A percentile compares a stretch with the other conserved stretches of the same genome.
Conservation (phyloP, 192 early-diverging fungal species). For the Gorgonomyces haynaldii region DNA sequence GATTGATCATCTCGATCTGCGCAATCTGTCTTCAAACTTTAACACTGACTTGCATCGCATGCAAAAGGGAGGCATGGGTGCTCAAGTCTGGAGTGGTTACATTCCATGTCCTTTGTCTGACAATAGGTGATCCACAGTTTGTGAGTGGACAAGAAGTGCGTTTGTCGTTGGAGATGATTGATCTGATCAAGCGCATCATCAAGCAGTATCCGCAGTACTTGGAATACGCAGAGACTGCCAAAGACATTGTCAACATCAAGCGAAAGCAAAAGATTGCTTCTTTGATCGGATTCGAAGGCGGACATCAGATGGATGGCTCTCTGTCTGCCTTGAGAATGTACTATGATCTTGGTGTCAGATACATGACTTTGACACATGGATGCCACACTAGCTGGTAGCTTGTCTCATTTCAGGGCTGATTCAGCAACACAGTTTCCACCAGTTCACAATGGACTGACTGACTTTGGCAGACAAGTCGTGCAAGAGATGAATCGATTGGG, state of each 20-base stretch:
- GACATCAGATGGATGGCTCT: constrained; percentile 50
- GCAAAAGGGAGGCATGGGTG: not conserved
- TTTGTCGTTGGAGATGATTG: constrained; percentile 53
- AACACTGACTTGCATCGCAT: not conserved
- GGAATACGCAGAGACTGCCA: constrained; percentile 23
- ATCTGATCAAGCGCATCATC: constrained; percentile 50
- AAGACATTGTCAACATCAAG: constrained; percentile 32
- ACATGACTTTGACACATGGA: constrained; percentile 57
- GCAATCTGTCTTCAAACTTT: not conserved
- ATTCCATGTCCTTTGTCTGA: too few species aligned
- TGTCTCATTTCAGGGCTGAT: too few species aligned
- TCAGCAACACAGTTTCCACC: constrained; percentile 22
- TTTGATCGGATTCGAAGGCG: constrained; percentile 58
- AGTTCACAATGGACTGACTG: constrained; percentile 37
- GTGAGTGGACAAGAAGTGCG: too few species aligned
- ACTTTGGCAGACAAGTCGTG: constrained; percentile 41
- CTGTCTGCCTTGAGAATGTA: constrained; percentile 38
- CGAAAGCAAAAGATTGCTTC: constrained; percentile 37
- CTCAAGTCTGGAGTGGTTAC: constrained; percentile 5
- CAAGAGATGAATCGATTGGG: constrained; percentile 56
- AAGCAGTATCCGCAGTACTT: constrained; percentile 30
- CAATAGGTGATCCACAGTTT: too few species aligned
- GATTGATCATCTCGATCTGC: not conserved
- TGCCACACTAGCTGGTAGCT: constrained; percentile 57
- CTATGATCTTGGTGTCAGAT: constrained; percentile 48